Percentiles rank a stretch among this genome's conserved stretches.
phyloP scores from a whole-genome alignment of 164 flowering plant genomes.

The Amborella trichopoda region DNA sequence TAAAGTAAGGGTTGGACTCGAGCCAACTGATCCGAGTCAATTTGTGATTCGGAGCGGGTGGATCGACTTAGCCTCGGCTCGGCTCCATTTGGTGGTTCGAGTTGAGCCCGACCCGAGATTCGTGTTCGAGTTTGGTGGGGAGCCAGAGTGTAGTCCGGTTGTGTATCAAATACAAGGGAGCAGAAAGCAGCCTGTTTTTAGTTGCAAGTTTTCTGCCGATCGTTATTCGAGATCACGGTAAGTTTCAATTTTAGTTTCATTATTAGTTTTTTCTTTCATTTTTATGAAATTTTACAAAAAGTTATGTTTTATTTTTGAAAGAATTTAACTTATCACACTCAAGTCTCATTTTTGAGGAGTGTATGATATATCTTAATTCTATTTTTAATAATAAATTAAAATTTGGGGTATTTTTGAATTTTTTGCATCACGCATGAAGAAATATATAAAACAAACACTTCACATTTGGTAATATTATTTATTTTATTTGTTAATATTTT shows the following conservation, averaged over 20 bases:
- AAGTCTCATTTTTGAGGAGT: too few species aligned
- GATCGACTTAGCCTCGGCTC: constrained; percentile 38
- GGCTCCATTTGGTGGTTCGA: constrained; percentile 56
- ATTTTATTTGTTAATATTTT: too few species aligned
- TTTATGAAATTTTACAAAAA: too few species aligned
- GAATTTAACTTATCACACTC: too few species aligned
- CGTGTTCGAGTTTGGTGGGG: constrained; percentile 92
- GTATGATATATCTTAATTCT: too few species aligned
- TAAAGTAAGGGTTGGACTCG: constrained; percentile 28
- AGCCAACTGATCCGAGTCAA: constrained; percentile 27
- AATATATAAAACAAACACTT: too few species aligned
- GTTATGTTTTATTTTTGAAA: too few species aligned
- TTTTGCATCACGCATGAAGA: too few species aligned
- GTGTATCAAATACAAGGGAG: constrained; percentile 83
- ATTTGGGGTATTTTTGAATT: too few species aligned
- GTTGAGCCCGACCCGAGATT: constrained; percentile 87
- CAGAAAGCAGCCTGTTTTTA: constrained; percentile 87
- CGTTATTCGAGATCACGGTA: constrained; percentile 67
- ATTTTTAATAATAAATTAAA: too few species aligned
- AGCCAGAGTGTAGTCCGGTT: constrained; percentile 94
- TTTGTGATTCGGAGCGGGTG: constrained; percentile 63
- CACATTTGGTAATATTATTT: too few species aligned
- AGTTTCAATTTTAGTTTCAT: constrained; percentile 15
- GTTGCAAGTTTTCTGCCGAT: constrained; percentile 88
- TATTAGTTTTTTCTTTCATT: too few species aligned